These are phyloP conservation scores for Apophysomyces trapeziformis DNA, from an alignment of 371 early-diverging fungal genomes.

Conservation along the genomic window DNA sequence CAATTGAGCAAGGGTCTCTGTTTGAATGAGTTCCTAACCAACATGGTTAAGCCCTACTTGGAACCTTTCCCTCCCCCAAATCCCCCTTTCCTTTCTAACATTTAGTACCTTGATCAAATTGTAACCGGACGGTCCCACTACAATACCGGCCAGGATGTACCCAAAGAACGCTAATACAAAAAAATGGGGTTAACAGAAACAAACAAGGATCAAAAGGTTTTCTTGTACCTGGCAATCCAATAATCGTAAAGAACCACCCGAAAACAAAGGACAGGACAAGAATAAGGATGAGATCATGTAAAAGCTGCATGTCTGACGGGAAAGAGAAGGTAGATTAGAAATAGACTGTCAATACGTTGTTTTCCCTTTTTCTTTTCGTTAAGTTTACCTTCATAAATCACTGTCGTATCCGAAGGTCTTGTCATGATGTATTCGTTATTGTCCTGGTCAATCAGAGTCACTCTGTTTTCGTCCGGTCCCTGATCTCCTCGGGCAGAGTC, in stretches of 20 bases:
- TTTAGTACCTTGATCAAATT: conserved; percentile 52
- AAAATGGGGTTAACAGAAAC: conserved; percentile 3
- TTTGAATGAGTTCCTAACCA: conserved; percentile 53
- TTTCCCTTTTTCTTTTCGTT: background rate
- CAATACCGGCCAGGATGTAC: conserved; percentile 61
- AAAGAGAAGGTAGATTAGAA: background rate
- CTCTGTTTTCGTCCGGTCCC: background rate
- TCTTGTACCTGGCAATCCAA: conserved; percentile 51
- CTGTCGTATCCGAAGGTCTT: conserved; percentile 56
- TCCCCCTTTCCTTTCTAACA: background rate
- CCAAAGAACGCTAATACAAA: conserved; percentile 58
- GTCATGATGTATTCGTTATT: conserved; percentile 63
- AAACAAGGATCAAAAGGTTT: no score
- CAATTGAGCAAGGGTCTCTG: conserved; percentile 60
- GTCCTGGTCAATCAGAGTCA: conserved; percentile 54
- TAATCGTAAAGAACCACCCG: conserved; percentile 47
- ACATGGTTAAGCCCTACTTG: conserved; percentile 9
- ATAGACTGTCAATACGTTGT: background rate
- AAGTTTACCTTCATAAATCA: conserved; percentile 53
- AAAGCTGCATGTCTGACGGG: conserved; percentile 50
- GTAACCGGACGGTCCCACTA: conserved; percentile 57
- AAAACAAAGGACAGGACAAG: conserved; percentile 51
- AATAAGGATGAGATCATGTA: conserved; percentile 61
- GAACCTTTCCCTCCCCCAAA: conserved; percentile 11
- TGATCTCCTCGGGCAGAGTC: conserved; percentile 11